Evolutionary conservation across 1,139 yeast genomes (phyloP).

Genomic region (Saccharomyces pastorianus): DNA sequence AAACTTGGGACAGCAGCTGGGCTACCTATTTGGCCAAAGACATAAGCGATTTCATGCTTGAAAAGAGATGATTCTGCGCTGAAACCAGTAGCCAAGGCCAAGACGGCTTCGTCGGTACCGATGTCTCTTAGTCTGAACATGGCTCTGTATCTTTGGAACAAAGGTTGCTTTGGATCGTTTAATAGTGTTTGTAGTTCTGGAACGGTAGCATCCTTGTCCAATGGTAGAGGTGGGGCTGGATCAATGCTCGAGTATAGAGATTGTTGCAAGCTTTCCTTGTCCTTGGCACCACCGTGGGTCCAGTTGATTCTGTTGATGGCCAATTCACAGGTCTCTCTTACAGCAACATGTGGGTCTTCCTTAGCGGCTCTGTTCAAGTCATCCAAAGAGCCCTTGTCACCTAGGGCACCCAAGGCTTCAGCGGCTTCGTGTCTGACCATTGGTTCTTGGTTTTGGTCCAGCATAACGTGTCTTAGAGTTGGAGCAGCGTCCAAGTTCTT

Average conservation of each 20-base stretch:
- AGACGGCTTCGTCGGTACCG: slow-evolving; percentile 86
- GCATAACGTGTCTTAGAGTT: slow-evolving; percentile 62
- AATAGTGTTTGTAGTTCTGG: slow-evolving; percentile 58
- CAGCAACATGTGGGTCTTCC: slow-evolving; percentile 77
- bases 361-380: slow-evolving; percentile 54
- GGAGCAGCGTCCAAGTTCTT: slow-evolving; percentile 73
- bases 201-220: slow-evolving; percentile 50
- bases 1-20: slow-evolving; percentile 88
- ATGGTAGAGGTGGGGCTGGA: slow-evolving; percentile 94
- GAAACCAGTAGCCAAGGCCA: slow-evolving; percentile 86
- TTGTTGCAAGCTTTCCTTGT: slow-evolving; percentile 58
- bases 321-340: slow-evolving; percentile 94
- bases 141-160: slow-evolving; percentile 93
- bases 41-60: slow-evolving; percentile 97
- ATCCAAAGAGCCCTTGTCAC: slow-evolving; percentile 67
- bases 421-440: slow-evolving; percentile 99
- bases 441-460: slow-evolving; percentile 60
- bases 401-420: slow-evolving; percentile 95
- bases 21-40: slow-evolving; percentile 92
- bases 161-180: slow-evolving; percentile 67
- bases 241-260: slow-evolving; percentile 83
- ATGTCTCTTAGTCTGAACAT: slow-evolving; percentile 96
- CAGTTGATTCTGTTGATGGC: slow-evolving; percentile 92
- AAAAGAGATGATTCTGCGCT: slow-evolving; percentile 85
- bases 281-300: slow-evolving; percentile 65